Evolutionary conservation across 352 stramenopile species (phyloP).

Genomic region (Phytopythium boreale): DNA sequence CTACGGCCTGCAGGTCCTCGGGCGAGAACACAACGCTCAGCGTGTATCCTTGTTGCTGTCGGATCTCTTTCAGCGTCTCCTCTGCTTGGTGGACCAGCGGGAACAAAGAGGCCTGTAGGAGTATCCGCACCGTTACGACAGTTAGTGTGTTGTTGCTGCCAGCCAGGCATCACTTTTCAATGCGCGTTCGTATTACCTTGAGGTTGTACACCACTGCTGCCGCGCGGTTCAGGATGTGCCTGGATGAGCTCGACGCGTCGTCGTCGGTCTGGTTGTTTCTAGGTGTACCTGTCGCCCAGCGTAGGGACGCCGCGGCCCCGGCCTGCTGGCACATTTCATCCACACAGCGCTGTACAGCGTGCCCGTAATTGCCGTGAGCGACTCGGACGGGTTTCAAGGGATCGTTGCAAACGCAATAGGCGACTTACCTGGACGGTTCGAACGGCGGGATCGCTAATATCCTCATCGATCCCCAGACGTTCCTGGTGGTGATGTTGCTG

Average conservation of each 20-base stretch:
- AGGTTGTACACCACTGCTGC: constrained; percentile 49
- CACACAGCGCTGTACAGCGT: constrained; percentile 29
- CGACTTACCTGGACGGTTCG: background rate
- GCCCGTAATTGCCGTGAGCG: background rate
- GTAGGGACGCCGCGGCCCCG: constrained; percentile 23
- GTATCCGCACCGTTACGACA: no score
- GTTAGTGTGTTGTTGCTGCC: no score
- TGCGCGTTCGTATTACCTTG: constrained; percentile 20
- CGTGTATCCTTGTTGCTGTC: constrained; percentile 30
- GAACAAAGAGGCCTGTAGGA: constrained; percentile 40
- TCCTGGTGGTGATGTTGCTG: background rate
- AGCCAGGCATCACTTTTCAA: no score
- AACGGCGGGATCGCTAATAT: background rate
- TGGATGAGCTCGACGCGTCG: constrained; percentile 12
- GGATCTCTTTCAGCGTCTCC: constrained; percentile 35
- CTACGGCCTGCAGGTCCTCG: constrained; percentile 35
- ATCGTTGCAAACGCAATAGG: background rate
- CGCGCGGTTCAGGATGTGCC: constrained; percentile 36
- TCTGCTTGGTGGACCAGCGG: constrained; percentile 53
- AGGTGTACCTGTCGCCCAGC: constrained; percentile 9
- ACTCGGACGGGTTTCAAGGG: background rate
- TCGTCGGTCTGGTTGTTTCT: constrained; percentile 27
- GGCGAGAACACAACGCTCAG: constrained; percentile 40
- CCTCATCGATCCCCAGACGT: background rate
- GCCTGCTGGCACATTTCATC: constrained; percentile 44